Evolutionary conservation across 2,329 filamentous ascomycete genomes (phyloP), one percentile per base, ranked within the genome.

Genomic region (Phoma sp.): DNA sequence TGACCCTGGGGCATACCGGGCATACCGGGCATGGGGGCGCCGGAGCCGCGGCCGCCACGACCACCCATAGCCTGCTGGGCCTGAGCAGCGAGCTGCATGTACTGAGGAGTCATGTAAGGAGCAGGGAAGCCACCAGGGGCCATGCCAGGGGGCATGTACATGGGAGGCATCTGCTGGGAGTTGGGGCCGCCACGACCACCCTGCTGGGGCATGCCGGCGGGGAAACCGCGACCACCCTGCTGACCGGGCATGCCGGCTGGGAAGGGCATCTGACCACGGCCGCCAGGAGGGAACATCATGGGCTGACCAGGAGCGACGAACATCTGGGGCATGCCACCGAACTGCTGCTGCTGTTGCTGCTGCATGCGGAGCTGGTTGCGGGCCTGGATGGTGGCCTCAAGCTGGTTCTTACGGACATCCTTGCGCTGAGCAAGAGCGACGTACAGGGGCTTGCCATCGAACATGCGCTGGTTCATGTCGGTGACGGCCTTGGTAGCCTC

Each of bases 391-490:
- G 91, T 97, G 71, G 93, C 93, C 84, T 99, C 95, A 68, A 99
- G 91, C 62, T 98, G 95, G 82, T 88, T 96, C 87, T 97, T 96
- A 80, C 95, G 93, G 71, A 99, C 93, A 80, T 99, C 95, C 87
- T 99, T 99, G 81, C 95, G 93, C 85, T 99, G 95, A 62, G 95
- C 95, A 64, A 99, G 86, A 69, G 95, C 95, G 71, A 99, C 95
- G 75, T 99, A 99, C 58, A 99, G 85, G 53, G 95, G 95, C 87
- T 99, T 99, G 81, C 86, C 86, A 77, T 93, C 89, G 67, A 98
- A 84, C 95, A 99, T 99, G 79, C 95, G 92, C 84, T 98, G 93
- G 84, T 99, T 99, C 91, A 98, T 97, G 80, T 99, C 95, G 58
- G 93, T 92, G 62, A 99, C 93, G 63, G 95, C 95, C 87, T 98